Evolutionary conservation across 805 yeast species (phyloP), one percentile per base, ranked within the genome.

Genomic region (Blastobotrys parvus): DNA sequence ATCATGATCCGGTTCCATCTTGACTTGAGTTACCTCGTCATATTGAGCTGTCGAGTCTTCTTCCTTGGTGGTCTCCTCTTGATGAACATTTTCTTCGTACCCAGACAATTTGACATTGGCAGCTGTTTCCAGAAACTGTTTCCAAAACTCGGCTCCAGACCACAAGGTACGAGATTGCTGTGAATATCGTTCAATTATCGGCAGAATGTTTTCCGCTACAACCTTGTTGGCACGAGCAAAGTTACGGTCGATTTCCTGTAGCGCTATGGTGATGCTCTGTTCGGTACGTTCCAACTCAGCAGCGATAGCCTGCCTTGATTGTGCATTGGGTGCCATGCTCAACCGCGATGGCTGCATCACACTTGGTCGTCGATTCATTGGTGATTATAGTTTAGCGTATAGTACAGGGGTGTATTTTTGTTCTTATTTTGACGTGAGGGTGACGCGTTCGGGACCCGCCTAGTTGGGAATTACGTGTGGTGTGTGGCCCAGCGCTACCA

Each of bases 201-300:
- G 95, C 25, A 84, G 68, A 23, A 87, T 70, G 34, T 72, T 71
- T 47, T 81, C 82, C 38, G 78, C 77, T 20, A 88, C 76, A 27
- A 80, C 71, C 37, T 77, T 71, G 57, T 82, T 85, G 17, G 89
- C 77, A 35, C 72, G 68, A 10, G 82, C 73, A 39, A 87, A 69
- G 55, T 85, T 81, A 38, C 77, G 72, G 62, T 87, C 95, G 19
- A 88, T 83, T 38, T 79, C 80, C 59, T 86, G 95, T 38, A 88
- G 63, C 4, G 79, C 75, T 42, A 82, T 60, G 0, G 94, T 85
- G 34, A 85, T 82, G 55, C 80, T 82, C 58, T 83, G 94, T 54
- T 87, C 94, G 35, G 85, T 60, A 52, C 75, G 69, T 54, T 86
- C 94, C 55, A 80, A 61, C 59, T 75, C 64, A 23, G 55, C 59